phyloP scores from a whole-genome alignment of 2,329 filamentous ascomycete genomes.

The Kalaharituber pfeilii region DNA sequence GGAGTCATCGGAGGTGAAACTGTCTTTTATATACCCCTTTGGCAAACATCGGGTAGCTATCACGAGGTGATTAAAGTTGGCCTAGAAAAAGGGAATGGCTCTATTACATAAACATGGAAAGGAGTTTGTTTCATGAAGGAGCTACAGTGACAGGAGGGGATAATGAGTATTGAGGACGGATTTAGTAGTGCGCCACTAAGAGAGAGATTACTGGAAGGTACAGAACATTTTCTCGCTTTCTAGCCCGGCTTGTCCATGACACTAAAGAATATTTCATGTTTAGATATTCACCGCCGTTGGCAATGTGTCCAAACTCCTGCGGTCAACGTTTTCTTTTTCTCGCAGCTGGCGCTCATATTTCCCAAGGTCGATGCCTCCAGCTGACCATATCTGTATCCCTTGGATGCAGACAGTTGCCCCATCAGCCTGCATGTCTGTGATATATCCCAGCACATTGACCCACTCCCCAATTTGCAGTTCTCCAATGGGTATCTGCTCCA shows the following conservation, averaged over 20 bases:
- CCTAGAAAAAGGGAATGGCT: slow-evolving; percentile 51
- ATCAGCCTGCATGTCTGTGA: slow-evolving; percentile 31
- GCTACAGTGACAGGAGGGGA: slow-evolving; percentile 60
- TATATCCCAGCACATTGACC: slow-evolving; percentile 77
- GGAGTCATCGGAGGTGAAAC: slow-evolving; percentile 77
- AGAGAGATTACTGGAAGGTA: too few species aligned
- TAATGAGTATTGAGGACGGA: slow-evolving; percentile 87
- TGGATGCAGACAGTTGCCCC: slow-evolving; percentile 38
- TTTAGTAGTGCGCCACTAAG: slow-evolving; percentile 52
- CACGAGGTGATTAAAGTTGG: slow-evolving; percentile 14
- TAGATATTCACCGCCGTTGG: too few species aligned
- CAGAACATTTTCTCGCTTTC: too few species aligned
- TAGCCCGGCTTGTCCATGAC: too few species aligned
- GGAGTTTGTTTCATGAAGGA: slow-evolving; percentile 77
- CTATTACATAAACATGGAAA: slow-evolving; percentile 77
- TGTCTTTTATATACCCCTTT: slow-evolving; percentile 76
- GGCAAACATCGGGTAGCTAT: slow-evolving; percentile 30
- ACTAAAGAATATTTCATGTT: too few species aligned
- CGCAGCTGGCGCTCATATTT: slow-evolving; percentile 49
- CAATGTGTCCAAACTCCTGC: background rate
- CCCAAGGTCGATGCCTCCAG: slow-evolving; percentile 52
- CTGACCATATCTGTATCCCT: slow-evolving; percentile 59
- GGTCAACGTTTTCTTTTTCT: slow-evolving; percentile 17
- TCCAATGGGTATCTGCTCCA: too few species aligned
- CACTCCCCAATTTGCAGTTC: slow-evolving; percentile 59